Conservation (phyloP, 192 early-diverging fungal genomes). For the Coemansia sp. region DNA sequence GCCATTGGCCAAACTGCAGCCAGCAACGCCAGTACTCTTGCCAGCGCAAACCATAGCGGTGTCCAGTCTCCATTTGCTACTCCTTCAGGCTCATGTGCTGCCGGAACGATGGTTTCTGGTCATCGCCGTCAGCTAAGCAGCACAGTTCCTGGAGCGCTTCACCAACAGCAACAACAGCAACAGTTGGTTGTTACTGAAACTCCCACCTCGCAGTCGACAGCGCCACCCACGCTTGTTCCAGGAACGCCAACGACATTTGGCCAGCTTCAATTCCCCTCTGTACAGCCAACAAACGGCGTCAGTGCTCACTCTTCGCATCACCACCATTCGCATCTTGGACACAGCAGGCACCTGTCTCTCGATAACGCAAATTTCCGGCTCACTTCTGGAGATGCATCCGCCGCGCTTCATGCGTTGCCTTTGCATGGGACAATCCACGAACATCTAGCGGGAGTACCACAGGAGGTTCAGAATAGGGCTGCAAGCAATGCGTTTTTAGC, state of each 20-base stretch:
- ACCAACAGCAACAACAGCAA: conserved; percentile 11
- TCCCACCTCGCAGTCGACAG: conserved; percentile 18
- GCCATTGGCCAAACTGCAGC: not conserved
- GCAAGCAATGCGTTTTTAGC: conserved; percentile 4
- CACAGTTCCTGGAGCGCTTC: conserved; percentile 12
- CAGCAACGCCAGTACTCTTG: conserved; percentile 9
- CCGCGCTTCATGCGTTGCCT: conserved; percentile 16
- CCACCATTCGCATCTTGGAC: conserved; percentile 28
- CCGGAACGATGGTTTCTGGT: conserved; percentile 1
- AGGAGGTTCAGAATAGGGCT: conserved; percentile 13
- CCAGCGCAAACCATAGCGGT: conserved; percentile 31
- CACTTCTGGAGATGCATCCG: conserved; percentile 12
- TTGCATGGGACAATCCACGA: conserved; percentile 14
- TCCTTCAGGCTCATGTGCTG: not conserved
- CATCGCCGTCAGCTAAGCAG: conserved; percentile 35
- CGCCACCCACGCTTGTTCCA: conserved; percentile 27
- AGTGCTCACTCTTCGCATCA: conserved; percentile 3
- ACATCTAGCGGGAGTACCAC: conserved; percentile 10
- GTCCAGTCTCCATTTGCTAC: conserved; percentile 29
- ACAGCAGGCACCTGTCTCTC: conserved; percentile 45
- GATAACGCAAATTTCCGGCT: conserved; percentile 33
- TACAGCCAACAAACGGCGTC: not conserved
- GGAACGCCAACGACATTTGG: conserved; percentile 33
- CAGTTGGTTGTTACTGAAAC: conserved; percentile 18
- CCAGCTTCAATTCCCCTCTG: conserved; percentile 25